Evolutionary conservation across 352 stramenopile species (phyloP).

Genomic region (Halophytophthora polymorphica): DNA sequence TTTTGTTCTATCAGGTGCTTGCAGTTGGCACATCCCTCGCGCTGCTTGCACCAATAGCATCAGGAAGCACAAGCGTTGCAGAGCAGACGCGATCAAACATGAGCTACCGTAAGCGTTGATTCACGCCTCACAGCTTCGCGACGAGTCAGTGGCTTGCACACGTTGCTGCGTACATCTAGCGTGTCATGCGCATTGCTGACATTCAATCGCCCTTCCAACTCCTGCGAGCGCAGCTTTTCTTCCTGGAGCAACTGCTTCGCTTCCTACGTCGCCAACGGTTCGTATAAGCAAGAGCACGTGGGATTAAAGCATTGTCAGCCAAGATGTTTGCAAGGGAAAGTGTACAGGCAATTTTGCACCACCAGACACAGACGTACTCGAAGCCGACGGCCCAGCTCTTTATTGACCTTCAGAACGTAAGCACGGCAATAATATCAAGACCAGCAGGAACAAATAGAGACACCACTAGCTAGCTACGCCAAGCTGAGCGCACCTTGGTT

Average conservation of each 20-base stretch:
- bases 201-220: slow-evolving; percentile 29
- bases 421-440: background rate
- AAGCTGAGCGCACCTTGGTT: slow-evolving; percentile 41
- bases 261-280: slow-evolving; percentile 22
- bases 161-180: slow-evolving; percentile 7
- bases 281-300: background rate
- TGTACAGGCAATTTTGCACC: background rate
- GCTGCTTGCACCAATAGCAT: slow-evolving; percentile 7
- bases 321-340: background rate
- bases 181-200: slow-evolving; percentile 18
- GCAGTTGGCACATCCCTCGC: slow-evolving; percentile 18
- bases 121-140: background rate
- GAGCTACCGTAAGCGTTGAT: background rate
- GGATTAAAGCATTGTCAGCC: background rate
- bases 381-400: slow-evolving; percentile 62
- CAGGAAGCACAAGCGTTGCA: slow-evolving; percentile 6
- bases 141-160: slow-evolving; percentile 1
- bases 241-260: slow-evolving; percentile 45
- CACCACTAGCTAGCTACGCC: background rate
- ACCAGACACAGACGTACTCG: slow-evolving; percentile 32
- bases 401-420: slow-evolving; percentile 51
- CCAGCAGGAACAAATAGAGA: background rate
- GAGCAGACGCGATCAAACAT: background rate
- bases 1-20: slow-evolving; percentile 14
- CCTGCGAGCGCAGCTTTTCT: slow-evolving; percentile 32